Conservation (phyloP, 495 filamentous ascomycete species). For the Penicillium pancosmium region DNA sequence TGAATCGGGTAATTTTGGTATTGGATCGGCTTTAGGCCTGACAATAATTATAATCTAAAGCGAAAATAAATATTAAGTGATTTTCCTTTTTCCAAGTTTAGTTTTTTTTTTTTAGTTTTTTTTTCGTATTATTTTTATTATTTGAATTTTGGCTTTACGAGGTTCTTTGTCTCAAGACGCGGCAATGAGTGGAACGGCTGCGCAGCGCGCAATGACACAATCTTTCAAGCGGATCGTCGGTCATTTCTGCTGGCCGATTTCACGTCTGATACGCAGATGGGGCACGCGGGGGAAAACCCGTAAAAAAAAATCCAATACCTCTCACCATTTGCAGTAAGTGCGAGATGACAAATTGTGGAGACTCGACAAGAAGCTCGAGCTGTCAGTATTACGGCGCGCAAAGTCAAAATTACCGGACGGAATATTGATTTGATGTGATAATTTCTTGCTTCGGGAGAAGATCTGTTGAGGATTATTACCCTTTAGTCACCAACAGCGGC, state of each 20-base stretch:
- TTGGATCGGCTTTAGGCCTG: conserved; percentile 13
- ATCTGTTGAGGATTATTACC: neutral
- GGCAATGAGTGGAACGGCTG: conserved; percentile 15
- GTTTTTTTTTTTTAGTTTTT: conserved; percentile 5
- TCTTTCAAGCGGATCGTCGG: conserved; percentile 19
- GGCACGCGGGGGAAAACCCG: conserved; percentile 4
- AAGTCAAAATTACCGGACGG: neutral
- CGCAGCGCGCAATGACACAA: conserved; percentile 24
- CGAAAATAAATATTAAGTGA: neutral
- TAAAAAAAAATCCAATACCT: conserved; percentile 8
- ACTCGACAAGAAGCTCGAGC: conserved; percentile 4
- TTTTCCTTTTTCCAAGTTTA: conserved; percentile 14
- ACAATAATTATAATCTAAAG: neutral
- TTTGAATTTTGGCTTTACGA: conserved; percentile 6
- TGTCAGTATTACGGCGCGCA: conserved; percentile 3
- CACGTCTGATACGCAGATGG: conserved; percentile 3
- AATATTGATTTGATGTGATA: neutral
- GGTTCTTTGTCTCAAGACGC: conserved; percentile 22
- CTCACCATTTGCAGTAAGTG: conserved; percentile 14
- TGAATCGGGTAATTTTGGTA: conserved; percentile 33
- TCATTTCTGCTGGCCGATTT: conserved; percentile 16
- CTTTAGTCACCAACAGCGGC: neutral
- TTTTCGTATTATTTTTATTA: conserved; percentile 8
- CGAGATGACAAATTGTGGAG: conserved; percentile 24
- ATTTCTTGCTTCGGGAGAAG: neutral